phyloP scores from a whole-genome alignment of 495 filamentous ascomycete species.

The Aspergillus mulundensis region DNA sequence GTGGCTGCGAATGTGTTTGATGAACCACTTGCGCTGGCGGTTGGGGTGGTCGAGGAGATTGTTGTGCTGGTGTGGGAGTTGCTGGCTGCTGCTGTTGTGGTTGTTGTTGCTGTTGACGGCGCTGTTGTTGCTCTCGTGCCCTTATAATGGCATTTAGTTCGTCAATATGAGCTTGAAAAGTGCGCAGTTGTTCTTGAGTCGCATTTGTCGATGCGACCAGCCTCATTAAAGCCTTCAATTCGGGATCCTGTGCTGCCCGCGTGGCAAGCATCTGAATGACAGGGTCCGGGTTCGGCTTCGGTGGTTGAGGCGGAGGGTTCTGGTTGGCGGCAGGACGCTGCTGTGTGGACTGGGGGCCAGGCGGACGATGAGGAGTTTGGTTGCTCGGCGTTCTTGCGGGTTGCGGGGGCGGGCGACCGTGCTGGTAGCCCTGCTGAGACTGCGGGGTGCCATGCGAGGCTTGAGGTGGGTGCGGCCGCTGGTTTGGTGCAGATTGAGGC shows the following conservation, averaged over 20 bases:
- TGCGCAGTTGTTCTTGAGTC: slow-evolving; percentile 69
- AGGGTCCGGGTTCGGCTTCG: slow-evolving; percentile 69
- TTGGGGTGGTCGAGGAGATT: slow-evolving; percentile 10
- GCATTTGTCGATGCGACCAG: slow-evolving; percentile 88
- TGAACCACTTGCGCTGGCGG: slow-evolving; percentile 8
- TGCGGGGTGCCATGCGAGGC: slow-evolving; percentile 13
- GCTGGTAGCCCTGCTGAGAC: slow-evolving; percentile 18
- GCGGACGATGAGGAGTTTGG: slow-evolving; percentile 26
- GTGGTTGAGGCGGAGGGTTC: slow-evolving; percentile 35
- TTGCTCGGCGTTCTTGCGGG: slow-evolving; percentile 27
- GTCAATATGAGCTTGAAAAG: slow-evolving; percentile 91
- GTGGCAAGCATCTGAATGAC: slow-evolving; percentile 94
- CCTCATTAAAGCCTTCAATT: slow-evolving; percentile 94
- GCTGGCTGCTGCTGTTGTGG: slow-evolving; percentile 5
- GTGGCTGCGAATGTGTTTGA: slow-evolving; percentile 10
- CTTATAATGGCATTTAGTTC: slow-evolving; percentile 67
- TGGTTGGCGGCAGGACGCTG: slow-evolving; percentile 31
- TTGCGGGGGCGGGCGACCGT: slow-evolving; percentile 23
- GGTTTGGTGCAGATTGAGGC: slow-evolving; percentile 36
- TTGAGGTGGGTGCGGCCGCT: slow-evolving; percentile 21
- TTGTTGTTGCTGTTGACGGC: slow-evolving; percentile 25
- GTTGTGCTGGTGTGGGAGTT: slow-evolving; percentile 12
- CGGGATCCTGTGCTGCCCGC: slow-evolving; percentile 75
- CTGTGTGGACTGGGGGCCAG: slow-evolving; percentile 30
- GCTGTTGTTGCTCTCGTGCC: slow-evolving; percentile 40